These are phyloP conservation scores for Quercus tomentella DNA, from an alignment of 331 rosid genomes.

Conservation along the genomic window DNA sequence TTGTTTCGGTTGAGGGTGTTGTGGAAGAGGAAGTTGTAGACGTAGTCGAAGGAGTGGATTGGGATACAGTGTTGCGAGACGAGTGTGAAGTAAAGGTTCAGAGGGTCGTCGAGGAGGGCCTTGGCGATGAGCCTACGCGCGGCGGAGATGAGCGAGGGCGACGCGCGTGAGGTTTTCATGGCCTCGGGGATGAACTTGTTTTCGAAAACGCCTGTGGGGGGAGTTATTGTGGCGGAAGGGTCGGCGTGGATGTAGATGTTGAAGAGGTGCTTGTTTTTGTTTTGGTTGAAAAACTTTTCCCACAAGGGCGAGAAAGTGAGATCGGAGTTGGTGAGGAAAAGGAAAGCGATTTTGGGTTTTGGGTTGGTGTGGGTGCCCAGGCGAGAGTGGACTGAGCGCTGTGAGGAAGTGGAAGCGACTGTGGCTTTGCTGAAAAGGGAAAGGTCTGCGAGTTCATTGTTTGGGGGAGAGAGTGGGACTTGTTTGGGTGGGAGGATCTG, in stretches of 20 bases:
- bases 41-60: constrained; percentile 42
- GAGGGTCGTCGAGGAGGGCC: constrained; percentile 47
- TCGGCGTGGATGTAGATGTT: constrained; percentile 64
- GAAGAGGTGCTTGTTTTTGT: constrained; percentile 22
- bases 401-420: neutral
- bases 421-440: constrained; percentile 12
- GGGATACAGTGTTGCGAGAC: constrained; percentile 62
- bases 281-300: constrained; percentile 37
- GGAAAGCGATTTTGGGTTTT: constrained; percentile 59
- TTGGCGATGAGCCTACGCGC: constrained; percentile 47
- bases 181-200: constrained; percentile 41
- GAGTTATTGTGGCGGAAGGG: constrained; percentile 26
- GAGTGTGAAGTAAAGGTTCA: constrained; percentile 46
- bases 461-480: neutral
- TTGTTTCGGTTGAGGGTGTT: neutral
- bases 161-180: constrained; percentile 37
- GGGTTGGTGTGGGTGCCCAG: constrained; percentile 28
- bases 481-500: constrained; percentile 7
- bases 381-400: constrained; percentile 13
- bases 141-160: constrained; percentile 54
- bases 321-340: constrained; percentile 53
- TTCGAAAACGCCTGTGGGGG: constrained; percentile 48
- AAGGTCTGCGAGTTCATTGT: constrained; percentile 6
- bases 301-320: constrained; percentile 55
- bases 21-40: constrained; percentile 31